Conservation (phyloP, 2,329 filamentous ascomycete genomes). For the Dissoconium aciculare region DNA sequence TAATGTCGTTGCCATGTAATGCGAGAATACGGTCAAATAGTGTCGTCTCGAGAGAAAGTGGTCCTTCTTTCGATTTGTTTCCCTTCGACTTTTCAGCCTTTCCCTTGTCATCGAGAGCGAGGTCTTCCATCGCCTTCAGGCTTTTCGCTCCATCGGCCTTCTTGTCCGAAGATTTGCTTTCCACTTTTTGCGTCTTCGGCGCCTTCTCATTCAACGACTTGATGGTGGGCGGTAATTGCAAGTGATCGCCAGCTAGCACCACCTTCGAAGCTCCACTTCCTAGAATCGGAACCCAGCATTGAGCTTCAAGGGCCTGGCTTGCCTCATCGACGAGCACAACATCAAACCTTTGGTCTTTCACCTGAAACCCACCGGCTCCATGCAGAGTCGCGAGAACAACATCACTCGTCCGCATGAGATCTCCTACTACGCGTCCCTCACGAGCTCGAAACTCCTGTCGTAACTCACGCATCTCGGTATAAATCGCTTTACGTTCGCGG, state of each 20-base stretch:
- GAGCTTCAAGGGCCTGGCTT: slow-evolving; percentile 85
- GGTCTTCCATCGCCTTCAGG: slow-evolving; percentile 4
- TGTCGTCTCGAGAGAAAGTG: slow-evolving; percentile 68
- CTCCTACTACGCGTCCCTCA: slow-evolving; percentile 65
- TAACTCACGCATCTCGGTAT: slow-evolving; percentile 68
- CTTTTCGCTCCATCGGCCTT: slow-evolving; percentile 5
- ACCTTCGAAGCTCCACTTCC: slow-evolving; percentile 54
- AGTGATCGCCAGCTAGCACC: slow-evolving; percentile 82
- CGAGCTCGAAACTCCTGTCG: slow-evolving; percentile 74
- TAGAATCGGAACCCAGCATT: slow-evolving; percentile 88
- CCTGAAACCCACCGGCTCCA: slow-evolving; percentile 72
- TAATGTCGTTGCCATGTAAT: slow-evolving; percentile 69
- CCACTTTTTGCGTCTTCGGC: slow-evolving; percentile 19
- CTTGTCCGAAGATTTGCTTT: slow-evolving; percentile 1
- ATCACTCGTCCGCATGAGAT: slow-evolving; percentile 60
- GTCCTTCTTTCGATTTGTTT: slow-evolving; percentile 26
- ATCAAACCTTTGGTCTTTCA: slow-evolving; percentile 70
- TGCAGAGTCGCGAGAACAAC: slow-evolving; percentile 88
- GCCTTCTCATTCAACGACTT: slow-evolving; percentile 49
- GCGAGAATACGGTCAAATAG: slow-evolving; percentile 78
- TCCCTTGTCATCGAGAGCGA: slow-evolving; percentile 8
- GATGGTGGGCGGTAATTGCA: slow-evolving; percentile 82
- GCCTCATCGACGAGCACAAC: slow-evolving; percentile 94
- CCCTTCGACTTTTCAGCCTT: slow-evolving; percentile 28
- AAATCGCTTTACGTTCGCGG: slow-evolving; percentile 65